Evolutionary conservation across 352 stramenopile genomes (phyloP), one percentile per base, ranked within the genome.

Genomic region (Phytophthora syringae): DNA sequence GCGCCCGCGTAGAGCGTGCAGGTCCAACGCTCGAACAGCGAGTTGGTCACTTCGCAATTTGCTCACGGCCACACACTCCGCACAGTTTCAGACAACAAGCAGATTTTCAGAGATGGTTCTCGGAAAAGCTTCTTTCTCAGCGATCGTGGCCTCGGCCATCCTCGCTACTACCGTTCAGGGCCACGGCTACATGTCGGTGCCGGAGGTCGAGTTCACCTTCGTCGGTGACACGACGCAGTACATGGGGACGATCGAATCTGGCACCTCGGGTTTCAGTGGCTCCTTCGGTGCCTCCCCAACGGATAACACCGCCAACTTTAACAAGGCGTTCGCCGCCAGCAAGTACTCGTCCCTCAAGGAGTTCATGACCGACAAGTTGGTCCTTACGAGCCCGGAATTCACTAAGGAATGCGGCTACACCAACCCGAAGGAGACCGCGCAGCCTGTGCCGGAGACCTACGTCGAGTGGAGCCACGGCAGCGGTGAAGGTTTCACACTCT

Each of bases 401-500:
- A 68, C 64, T 2, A 64, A 67, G 42, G 51, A 68, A 40, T 72
- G 60, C 52, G 64, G 64, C 51, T 72, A 72, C 64, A 72, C 64
- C 13, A 67, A 72, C 37, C 64, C 64, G 18, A 25, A 72, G 2
- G 58, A 43, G 28, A 39, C 57, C 7, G 24, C 58, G 7, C 57
- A 72, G 44, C 57, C 58, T 16, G 20, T 72, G n/a, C 64, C 64
- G 4, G 37, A 70, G 61, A 63, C 57, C 5, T 72, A 68, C 39
- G 64, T 72, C 44, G 60, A 67, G 43, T 72, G 64, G 64, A 63
- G 51, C 20, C 64, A 76, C 63, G 63, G 55, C 39, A 45, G 20
- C 12, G 60, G 57, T 13, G 62, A 76, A n/a, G 68, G 68, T 18
- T 72, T 72, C 56, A 61, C 52, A 0, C 2, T 48, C 5, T 67